phyloP scores from a whole-genome alignment of 2,329 filamentous ascomycete genomes.

The Aspergillus ruber region DNA sequence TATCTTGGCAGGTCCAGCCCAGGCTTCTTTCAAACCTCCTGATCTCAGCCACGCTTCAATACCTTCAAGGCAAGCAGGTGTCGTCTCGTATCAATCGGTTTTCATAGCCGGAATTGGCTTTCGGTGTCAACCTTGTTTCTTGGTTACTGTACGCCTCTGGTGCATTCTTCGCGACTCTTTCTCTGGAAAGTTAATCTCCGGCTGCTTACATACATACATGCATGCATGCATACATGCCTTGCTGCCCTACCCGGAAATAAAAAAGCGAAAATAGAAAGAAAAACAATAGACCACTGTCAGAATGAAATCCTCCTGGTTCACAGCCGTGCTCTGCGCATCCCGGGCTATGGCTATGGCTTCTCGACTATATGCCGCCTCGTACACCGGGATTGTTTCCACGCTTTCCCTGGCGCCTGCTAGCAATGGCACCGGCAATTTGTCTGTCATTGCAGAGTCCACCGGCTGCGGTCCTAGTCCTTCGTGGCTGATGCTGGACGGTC shows the following conservation, averaged over 20 bases:
- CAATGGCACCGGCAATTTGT: slow-evolving; percentile 4
- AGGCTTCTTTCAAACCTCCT: too few relatives aligned
- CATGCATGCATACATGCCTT: neutral
- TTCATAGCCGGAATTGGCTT: neutral
- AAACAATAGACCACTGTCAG: neutral
- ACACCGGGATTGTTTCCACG: slow-evolving; percentile 25
- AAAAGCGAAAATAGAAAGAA: neutral
- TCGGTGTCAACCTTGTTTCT: neutral
- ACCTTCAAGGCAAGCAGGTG: too few relatives aligned
- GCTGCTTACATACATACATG: neutral
- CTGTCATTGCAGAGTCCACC: slow-evolving; percentile 4
- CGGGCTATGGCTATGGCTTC: neutral
- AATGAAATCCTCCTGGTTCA: neutral
- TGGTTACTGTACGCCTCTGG: neutral
- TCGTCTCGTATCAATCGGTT: neutral
- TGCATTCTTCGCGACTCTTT: neutral
- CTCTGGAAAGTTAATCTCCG: neutral
- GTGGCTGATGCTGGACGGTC: slow-evolving; percentile 15
- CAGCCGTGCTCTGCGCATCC: neutral
- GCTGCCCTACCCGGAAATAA: neutral
- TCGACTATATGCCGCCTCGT: slow-evolving; percentile 29
- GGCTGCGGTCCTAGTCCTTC: slow-evolving; percentile 13
- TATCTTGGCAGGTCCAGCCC: too few relatives aligned
- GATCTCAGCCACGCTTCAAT: too few relatives aligned
- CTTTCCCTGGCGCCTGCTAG: slow-evolving; percentile 15